These are phyloP conservation scores for Glycine tomentella DNA, from an alignment of 306 rosid species.

Conservation along the genomic window DNA sequence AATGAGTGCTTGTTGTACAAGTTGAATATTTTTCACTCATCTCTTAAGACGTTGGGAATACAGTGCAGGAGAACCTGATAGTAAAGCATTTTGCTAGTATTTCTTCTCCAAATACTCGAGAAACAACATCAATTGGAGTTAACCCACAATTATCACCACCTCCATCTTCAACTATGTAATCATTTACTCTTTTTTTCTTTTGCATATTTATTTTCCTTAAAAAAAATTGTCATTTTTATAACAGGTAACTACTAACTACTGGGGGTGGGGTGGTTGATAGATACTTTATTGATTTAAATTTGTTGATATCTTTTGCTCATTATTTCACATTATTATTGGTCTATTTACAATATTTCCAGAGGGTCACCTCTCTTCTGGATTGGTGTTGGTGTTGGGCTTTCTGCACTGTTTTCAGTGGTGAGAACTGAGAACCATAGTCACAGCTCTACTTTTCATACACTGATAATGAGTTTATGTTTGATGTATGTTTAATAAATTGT, in stretches of 20 bases:
- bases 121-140: slow-evolving; percentile 81
- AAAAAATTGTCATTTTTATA: background rate
- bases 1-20: background rate
- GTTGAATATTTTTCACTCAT: slow-evolving; percentile 18
- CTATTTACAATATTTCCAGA: slow-evolving; percentile 54
- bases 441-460: slow-evolving; percentile 27
- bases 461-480: slow-evolving; percentile 31
- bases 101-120: slow-evolving; percentile 70
- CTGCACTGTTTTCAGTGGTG: slow-evolving; percentile 92
- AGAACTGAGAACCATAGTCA: slow-evolving; percentile 65
- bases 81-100: slow-evolving; percentile 69
- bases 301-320: slow-evolving; percentile 29
- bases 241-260: background rate
- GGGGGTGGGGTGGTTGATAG: background rate
- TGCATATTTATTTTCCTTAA: slow-evolving; percentile 5
- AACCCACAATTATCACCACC: slow-evolving; percentile 68
- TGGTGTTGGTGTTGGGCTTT: slow-evolving; percentile 94
- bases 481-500: slow-evolving; percentile 52
- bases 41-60: slow-evolving; percentile 30
- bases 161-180: slow-evolving; percentile 71
- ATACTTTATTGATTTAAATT: background rate
- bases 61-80: slow-evolving; percentile 61
- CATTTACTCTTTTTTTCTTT: slow-evolving; percentile 31
- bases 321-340: slow-evolving; percentile 24
- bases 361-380: slow-evolving; percentile 98